phyloP scores from a whole-genome alignment of 1,284 basidiomycete genomes.

The Cryptococcus deneoformans region DNA sequence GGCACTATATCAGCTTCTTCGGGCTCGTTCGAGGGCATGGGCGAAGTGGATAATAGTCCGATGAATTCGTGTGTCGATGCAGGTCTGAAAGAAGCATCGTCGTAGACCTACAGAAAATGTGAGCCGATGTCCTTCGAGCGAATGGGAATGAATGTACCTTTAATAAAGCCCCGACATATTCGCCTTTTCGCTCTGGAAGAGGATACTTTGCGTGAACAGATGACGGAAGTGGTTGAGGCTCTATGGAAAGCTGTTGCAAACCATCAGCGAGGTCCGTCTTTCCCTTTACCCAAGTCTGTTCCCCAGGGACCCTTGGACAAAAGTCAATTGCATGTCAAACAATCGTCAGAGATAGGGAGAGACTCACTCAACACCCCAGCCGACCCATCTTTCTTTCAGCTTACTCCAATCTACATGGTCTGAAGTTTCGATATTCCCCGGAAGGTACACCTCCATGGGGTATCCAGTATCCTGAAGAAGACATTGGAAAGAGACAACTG shows the following conservation, averaged over 20 bases:
- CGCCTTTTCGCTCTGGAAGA: constrained; percentile 14
- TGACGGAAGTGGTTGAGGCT: constrained; percentile 8
- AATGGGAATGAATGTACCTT: constrained; percentile 26
- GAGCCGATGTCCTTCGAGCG: background rate
- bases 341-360: background rate
- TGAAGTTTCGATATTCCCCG: constrained; percentile 11
- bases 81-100: constrained; percentile 39
- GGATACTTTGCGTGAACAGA: constrained; percentile 38
- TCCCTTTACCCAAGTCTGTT: constrained; percentile 30
- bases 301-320: constrained; percentile 36
- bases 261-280: constrained; percentile 2
- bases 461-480: constrained; percentile 50
- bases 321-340: constrained; percentile 1
- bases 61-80: constrained; percentile 38
- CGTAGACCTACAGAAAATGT: constrained; percentile 32
- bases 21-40: constrained; percentile 31
- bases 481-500: constrained; percentile 42
- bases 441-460: constrained; percentile 47
- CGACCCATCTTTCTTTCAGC: constrained; percentile 47
- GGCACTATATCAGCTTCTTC: constrained; percentile 34
- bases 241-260: constrained; percentile 2
- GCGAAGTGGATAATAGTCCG: constrained; percentile 38
- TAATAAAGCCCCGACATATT: constrained; percentile 42
- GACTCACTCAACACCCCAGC: constrained; percentile 48
- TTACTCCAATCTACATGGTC: constrained; percentile 30